A percentile compares a stretch with the other conserved stretches of the same genome.
Conservation (phyloP, 1,139 yeast genomes). For the Kazachstania sp. region DNA sequence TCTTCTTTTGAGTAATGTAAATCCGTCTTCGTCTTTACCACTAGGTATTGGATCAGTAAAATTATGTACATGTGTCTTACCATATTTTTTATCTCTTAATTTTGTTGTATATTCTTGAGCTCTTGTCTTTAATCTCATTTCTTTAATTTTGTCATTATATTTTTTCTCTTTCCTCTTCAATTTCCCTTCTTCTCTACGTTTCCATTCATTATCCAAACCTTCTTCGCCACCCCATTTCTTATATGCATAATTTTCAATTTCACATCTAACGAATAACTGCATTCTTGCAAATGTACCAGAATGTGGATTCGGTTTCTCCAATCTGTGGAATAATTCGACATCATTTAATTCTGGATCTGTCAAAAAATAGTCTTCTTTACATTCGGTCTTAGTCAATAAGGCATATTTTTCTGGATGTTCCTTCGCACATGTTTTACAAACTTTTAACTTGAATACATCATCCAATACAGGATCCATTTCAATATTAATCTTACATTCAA, state of each 20-base stretch:
- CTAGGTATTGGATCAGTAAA: constrained; percentile 57
- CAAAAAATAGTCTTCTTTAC: constrained; percentile 80
- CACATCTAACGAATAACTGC: constrained; percentile 84
- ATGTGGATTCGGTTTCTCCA: constrained; percentile 93
- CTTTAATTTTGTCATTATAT: constrained; percentile 64
- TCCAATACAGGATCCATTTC: constrained; percentile 71
- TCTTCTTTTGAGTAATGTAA: constrained; percentile 44
- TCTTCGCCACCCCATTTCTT: constrained; percentile 94
- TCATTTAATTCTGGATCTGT: constrained; percentile 91
- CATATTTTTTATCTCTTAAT: constrained; percentile 44
- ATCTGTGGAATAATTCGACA: constrained; percentile 52
- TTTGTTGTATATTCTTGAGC: constrained; percentile 83
- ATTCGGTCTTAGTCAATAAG: constrained; percentile 86
- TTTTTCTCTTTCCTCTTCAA: constrained; percentile 68
- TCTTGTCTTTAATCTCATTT: constrained; percentile 84
- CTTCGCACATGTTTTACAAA: constrained; percentile 71
- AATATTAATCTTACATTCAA: constrained; percentile 62
- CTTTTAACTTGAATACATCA: constrained; percentile 61
- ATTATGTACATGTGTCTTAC: constrained; percentile 62
- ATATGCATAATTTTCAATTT: constrained; percentile 85
- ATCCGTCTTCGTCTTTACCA: constrained; percentile 37
- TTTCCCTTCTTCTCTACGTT: constrained; percentile 64
- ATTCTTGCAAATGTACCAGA: constrained; percentile 78
- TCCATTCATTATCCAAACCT: constrained; percentile 87
- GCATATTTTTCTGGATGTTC: constrained; percentile 80